Percentiles rank a stretch among this genome's conserved stretches.
Evolutionary conservation across 1,284 basidiomycete genomes (phyloP).

Genomic region (Microstroma glucosiphilum): DNA sequence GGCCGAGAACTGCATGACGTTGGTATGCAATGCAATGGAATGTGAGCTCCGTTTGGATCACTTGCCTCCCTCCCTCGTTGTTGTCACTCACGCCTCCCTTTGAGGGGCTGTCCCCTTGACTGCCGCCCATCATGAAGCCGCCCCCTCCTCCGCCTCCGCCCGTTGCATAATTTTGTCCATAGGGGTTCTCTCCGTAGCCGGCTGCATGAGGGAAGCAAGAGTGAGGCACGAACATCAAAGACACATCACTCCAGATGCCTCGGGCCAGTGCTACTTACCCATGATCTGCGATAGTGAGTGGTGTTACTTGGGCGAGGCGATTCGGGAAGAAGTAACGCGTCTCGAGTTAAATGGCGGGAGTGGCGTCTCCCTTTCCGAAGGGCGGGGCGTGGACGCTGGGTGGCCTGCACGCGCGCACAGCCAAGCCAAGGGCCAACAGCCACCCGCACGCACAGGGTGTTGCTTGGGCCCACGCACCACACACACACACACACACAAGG

Average conservation of each 20-base stretch:
- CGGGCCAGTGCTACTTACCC: too few relatives aligned
- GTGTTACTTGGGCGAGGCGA: too few relatives aligned
- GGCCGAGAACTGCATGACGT: slow-evolving; percentile 12
- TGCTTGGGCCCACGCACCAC: background rate
- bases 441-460: too few relatives aligned
- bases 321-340: too few relatives aligned
- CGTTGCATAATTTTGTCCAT: slow-evolving; percentile 34
- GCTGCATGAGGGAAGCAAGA: slow-evolving; percentile 2
- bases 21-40: background rate
- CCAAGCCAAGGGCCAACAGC: too few relatives aligned
- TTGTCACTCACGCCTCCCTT: slow-evolving; percentile 4
- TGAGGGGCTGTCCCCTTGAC: slow-evolving; percentile 28
- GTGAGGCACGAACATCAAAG: too few relatives aligned
- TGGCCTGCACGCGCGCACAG: too few relatives aligned
- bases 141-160: slow-evolving; percentile 32
- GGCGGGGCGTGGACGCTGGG: too few relatives aligned
- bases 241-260: too few relatives aligned
- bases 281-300: too few relatives aligned
- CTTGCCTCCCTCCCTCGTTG: background rate
- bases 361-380: too few relatives aligned
- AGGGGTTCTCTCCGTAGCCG: slow-evolving; percentile 24
- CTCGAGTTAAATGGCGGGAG: too few relatives aligned
- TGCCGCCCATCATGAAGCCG: slow-evolving; percentile 28
- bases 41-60: background rate
- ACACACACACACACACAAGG: background rate